These are phyloP conservation scores for Clathrospora elynae DNA, from an alignment of 2,329 filamentous ascomycete species.

Conservation along the genomic window DNA sequence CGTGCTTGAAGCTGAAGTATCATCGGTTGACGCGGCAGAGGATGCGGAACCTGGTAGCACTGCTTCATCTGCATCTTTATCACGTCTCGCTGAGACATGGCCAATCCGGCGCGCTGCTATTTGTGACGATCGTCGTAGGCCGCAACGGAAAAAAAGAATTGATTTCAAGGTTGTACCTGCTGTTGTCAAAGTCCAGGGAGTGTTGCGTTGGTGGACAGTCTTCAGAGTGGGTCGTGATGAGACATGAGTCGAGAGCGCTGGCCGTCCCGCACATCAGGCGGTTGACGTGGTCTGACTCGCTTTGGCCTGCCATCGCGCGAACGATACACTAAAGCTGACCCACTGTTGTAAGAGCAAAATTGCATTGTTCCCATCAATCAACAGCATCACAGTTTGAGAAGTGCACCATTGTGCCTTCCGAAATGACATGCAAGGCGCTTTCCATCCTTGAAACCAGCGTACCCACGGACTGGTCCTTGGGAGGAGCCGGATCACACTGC, in stretches of 20 bases:
- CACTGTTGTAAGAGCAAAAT: not conserved
- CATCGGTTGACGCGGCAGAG: slow-evolving; percentile 13
- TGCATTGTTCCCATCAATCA: not conserved
- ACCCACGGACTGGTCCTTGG: slow-evolving; percentile 12
- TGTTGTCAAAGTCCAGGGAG: slow-evolving; percentile 6
- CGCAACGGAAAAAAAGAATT: not conserved
- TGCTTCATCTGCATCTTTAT: slow-evolving; percentile 12
- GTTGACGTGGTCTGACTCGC: slow-evolving; percentile 8
- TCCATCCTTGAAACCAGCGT: slow-evolving; percentile 3
- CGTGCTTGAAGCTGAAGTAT: slow-evolving; percentile 11
- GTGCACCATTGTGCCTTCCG: too few species aligned
- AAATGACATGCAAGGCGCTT: slow-evolving; percentile 2
- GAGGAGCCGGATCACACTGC: slow-evolving; percentile 9
- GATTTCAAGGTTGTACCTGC: too few species aligned
- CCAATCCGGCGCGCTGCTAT: slow-evolving; percentile 26
- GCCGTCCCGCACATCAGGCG: slow-evolving; percentile 18
- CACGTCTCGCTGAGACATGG: slow-evolving; percentile 31
- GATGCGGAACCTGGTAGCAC: slow-evolving; percentile 1
- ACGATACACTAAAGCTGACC: slow-evolving; percentile 4
- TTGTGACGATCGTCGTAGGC: too few species aligned
- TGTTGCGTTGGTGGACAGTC: slow-evolving; percentile 10
- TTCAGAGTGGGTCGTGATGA: slow-evolving; percentile 6
- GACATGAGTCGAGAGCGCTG: slow-evolving; percentile 13
- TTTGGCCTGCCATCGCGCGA: not conserved
- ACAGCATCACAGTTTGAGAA: not conserved